A percentile compares a stretch with the other conserved stretches of the same genome.
phyloP scores from a whole-genome alignment of 352 stramenopile genomes.

The Globisporangium emineosum region DNA sequence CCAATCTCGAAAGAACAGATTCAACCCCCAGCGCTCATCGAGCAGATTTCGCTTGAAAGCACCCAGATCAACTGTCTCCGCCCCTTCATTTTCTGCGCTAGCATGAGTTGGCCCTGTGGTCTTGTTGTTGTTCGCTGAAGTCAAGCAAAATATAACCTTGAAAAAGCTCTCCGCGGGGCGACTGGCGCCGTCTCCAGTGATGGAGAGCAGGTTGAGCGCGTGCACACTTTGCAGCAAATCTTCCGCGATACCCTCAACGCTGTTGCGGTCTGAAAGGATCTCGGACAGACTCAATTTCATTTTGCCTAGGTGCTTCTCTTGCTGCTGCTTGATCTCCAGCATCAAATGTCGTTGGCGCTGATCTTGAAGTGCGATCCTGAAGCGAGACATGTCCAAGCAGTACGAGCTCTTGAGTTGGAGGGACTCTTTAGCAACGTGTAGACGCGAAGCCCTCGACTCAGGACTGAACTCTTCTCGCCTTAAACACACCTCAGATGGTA shows the following conservation, averaged over 20 bases:
- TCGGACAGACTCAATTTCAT: background rate
- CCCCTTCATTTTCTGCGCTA: background rate
- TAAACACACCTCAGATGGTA: background rate
- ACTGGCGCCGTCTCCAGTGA: background rate
- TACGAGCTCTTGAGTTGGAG: conserved; percentile 5
- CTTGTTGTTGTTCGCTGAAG: background rate
- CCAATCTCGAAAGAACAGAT: conserved; percentile 9
- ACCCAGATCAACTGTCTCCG: too few relatives aligned
- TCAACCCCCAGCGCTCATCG: background rate
- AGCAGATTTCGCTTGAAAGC: background rate
- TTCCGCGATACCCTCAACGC: background rate
- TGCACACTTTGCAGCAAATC: conserved; percentile 6
- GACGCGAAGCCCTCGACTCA: background rate
- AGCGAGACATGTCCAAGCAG: background rate
- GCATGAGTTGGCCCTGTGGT: background rate
- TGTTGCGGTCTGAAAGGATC: conserved; percentile 4
- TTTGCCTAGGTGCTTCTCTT: background rate
- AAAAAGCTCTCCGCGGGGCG: conserved; percentile 2
- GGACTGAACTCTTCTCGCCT: background rate
- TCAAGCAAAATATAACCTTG: background rate
- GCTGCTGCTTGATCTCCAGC: background rate
- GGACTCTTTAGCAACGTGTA: background rate
- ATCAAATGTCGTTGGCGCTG: background rate
- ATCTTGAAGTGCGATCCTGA: background rate
- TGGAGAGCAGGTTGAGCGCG: background rate